phyloP scores from a whole-genome alignment of 345 rosid genomes.

The Trapa incisa region DNA sequence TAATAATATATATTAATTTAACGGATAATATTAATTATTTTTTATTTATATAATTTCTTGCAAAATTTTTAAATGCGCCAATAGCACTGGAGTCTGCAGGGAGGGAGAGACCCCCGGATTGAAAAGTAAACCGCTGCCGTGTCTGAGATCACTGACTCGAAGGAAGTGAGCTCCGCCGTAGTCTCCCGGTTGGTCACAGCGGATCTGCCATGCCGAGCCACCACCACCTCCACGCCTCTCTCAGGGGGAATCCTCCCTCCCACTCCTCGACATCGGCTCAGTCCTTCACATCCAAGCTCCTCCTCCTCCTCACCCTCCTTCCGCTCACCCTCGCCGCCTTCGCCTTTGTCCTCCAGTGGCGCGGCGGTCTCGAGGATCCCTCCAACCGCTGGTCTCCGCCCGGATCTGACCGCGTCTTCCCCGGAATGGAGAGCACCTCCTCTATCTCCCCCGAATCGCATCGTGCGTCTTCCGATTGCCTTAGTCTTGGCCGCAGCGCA shows the following conservation, averaged over 20 bases:
- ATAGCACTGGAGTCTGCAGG: too few relatives aligned
- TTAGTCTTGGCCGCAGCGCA: constrained; percentile 41
- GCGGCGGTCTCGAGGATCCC: constrained; percentile 64
- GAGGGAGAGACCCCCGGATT: too few relatives aligned
- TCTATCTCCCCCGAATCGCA: constrained; percentile 54
- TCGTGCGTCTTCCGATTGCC: constrained; percentile 45
- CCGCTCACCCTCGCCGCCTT: constrained; percentile 79
- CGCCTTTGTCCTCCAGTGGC: constrained; percentile 90
- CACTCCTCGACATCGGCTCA: constrained; percentile 34
- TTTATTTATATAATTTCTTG: too few relatives aligned
- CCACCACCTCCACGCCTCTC: constrained; percentile 46
- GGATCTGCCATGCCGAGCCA: constrained; percentile 46
- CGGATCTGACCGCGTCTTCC: constrained; percentile 57
- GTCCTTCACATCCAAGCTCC: constrained; percentile 46
- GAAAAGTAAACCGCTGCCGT: too few relatives aligned
- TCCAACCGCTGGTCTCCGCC: constrained; percentile 51
- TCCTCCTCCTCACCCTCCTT: constrained; percentile 68
- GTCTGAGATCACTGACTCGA: too few relatives aligned
- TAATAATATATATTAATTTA: too few relatives aligned
- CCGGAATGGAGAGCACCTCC: constrained; percentile 73
- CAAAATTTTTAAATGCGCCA: too few relatives aligned
- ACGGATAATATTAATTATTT: too few relatives aligned
- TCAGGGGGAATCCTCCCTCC: constrained; percentile 22
- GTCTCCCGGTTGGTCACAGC: background rate
- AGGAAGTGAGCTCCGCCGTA: background rate